Evolutionary conservation across 2,329 filamentous ascomycete genomes (phyloP).

Genomic region (Monilinia fructigena): DNA sequence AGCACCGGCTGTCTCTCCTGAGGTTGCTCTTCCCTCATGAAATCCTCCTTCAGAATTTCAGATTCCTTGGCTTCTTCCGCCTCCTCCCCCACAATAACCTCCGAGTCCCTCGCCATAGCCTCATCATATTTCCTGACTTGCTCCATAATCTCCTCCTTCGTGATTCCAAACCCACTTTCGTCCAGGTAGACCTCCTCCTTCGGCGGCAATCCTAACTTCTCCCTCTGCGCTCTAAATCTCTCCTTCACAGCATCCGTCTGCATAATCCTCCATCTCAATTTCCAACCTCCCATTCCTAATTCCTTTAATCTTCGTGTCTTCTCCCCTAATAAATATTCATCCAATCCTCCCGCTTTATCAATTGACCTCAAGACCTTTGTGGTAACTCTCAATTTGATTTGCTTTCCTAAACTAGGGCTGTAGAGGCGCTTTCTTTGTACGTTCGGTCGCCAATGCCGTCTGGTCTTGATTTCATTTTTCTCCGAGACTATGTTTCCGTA

Average conservation of each 20-base stretch:
- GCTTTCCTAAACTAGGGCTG: constrained; percentile 59
- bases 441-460: constrained; percentile 74
- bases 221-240: constrained; percentile 64
- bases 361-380: constrained; percentile 71
- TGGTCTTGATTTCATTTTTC: constrained; percentile 67
- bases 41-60: constrained; percentile 43
- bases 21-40: constrained; percentile 41
- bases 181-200: constrained; percentile 43
- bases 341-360: constrained; percentile 82
- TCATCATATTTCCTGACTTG: constrained; percentile 44
- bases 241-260: constrained; percentile 68
- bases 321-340: constrained; percentile 83
- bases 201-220: constrained; percentile 61
- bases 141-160: constrained; percentile 36
- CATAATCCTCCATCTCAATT: constrained; percentile 85
- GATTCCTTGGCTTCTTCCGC: constrained; percentile 39
- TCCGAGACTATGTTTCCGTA: constrained; percentile 76
- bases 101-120: constrained; percentile 46
- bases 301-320: constrained; percentile 78
- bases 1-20: constrained; percentile 33
- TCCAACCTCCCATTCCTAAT: constrained; percentile 87
- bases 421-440: constrained; percentile 62
- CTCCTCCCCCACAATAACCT: constrained; percentile 45
- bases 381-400: constrained; percentile 67
- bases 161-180: constrained; percentile 42